Conservation (phyloP, 2,329 filamentous ascomycete species). For the Tolypocladium endophyticum region DNA sequence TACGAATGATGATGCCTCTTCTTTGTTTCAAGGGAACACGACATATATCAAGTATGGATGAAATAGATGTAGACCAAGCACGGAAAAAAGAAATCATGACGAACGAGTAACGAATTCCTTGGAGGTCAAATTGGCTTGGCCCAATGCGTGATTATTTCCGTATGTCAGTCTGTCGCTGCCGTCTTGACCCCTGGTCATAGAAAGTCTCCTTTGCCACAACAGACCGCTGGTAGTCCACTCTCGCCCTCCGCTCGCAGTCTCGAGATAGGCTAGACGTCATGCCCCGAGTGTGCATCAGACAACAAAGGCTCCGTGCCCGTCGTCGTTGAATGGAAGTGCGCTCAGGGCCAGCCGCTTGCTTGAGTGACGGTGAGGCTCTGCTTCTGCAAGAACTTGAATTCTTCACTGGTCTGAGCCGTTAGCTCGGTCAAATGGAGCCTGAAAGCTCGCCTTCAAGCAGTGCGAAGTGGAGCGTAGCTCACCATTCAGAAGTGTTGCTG, state of each 20-base stretch:
- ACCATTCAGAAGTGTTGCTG: neutral
- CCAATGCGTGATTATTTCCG: neutral
- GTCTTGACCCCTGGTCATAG: neutral
- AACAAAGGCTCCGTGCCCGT: too few relatives aligned
- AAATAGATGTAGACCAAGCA: neutral
- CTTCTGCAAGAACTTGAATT: too few relatives aligned
- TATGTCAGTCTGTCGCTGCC: neutral
- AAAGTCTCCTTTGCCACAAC: neutral
- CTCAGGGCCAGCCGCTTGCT: neutral
- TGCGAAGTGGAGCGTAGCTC: neutral
- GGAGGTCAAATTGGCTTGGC: neutral
- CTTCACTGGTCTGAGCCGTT: neutral
- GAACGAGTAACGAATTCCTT: neutral
- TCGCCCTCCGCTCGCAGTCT: too few relatives aligned
- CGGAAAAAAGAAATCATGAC: neutral
- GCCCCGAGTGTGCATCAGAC: too few relatives aligned
- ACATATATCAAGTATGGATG: neutral
- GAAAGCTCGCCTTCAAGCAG: neutral
- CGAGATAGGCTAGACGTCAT: too few relatives aligned
- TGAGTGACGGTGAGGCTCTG: neutral
- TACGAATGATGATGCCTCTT: neutral
- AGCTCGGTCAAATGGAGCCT: neutral
- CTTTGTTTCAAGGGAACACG: neutral
- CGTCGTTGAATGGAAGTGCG: too few relatives aligned
- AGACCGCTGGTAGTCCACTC: neutral